A percentile compares a stretch with the other conserved stretches of the same genome.
Evolutionary conservation across 257 asterid genomes (phyloP).

Genomic region (Marsdenia floribunda): DNA sequence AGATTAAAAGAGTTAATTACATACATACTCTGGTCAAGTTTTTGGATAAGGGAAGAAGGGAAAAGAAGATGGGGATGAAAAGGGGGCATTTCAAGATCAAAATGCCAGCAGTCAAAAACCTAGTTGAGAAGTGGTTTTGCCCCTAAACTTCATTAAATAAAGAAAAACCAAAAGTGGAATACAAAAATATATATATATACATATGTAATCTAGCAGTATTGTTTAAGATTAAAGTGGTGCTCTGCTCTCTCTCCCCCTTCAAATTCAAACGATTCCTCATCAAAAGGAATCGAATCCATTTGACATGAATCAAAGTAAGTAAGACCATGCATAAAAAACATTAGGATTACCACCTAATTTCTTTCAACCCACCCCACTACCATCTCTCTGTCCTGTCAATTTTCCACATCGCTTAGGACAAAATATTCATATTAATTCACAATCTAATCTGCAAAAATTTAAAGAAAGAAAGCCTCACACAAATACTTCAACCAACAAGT

Average conservation of each 20-base stretch:
- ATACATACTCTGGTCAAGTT: too few species aligned
- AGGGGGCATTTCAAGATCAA: neutral
- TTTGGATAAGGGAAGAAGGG: neutral
- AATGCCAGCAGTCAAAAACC: neutral
- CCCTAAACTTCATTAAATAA: neutral
- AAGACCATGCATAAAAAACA: neutral
- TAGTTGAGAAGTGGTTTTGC: neutral
- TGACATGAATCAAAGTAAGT: neutral
- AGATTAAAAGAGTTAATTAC: neutral
- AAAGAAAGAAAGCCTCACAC: neutral
- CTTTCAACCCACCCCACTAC: neutral
- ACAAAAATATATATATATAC: neutral
- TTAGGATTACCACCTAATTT: neutral
- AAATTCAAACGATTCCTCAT: slow-evolving; percentile 25
- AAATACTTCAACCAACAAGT: too few species aligned
- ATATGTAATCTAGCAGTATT: neutral
- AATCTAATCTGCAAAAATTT: neutral
- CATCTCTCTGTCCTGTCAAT: neutral
- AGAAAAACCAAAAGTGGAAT: neutral
- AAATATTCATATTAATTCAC: neutral
- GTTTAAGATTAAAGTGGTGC: neutral
- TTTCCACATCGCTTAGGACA: neutral
- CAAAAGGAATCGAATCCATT: slow-evolving; percentile 23
- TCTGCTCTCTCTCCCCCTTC: neutral
- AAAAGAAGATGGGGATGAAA: neutral